These are phyloP conservation scores for Rhizomucor miehei DNA, from an alignment of 371 early-diverging fungal genomes.

Conservation along the genomic window DNA sequence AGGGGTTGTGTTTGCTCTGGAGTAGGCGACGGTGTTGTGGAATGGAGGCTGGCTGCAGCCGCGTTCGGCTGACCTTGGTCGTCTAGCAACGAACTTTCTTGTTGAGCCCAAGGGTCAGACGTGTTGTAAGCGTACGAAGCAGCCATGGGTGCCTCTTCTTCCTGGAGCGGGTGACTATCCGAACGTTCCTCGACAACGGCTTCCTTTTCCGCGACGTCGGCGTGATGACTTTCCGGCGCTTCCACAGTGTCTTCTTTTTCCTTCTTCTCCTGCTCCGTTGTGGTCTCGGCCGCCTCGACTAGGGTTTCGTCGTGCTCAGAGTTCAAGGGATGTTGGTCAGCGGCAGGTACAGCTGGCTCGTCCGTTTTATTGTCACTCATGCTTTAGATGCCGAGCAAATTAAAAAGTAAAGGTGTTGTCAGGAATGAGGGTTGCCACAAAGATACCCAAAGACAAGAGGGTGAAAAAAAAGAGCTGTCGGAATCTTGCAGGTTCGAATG, in stretches of 20 bases:
- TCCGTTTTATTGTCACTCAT: slow-evolving; percentile 7
- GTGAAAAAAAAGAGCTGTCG: slow-evolving; percentile 1
- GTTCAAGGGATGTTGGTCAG: slow-evolving; percentile 6
- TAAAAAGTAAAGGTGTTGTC: no score
- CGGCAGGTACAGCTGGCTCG: slow-evolving; percentile 7
- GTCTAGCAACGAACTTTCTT: slow-evolving; percentile 24
- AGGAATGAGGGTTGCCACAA: background rate
- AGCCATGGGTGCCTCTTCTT: no score
- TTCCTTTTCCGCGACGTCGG: no score
- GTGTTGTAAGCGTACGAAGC: no score
- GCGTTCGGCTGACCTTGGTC: slow-evolving; percentile 23
- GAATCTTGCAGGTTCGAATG: background rate
- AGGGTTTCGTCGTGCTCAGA: background rate
- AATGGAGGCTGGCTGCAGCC: slow-evolving; percentile 5
- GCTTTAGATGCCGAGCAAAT: background rate
- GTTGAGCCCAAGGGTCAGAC: slow-evolving; percentile 6
- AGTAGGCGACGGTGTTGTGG: background rate
- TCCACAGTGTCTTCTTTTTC: no score
- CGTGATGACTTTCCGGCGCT: no score
- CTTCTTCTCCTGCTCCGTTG: background rate
- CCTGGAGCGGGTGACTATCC: no score
- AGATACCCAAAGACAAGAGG: background rate
- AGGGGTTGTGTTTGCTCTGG: slow-evolving; percentile 1
- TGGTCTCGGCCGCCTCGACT: slow-evolving; percentile 4
- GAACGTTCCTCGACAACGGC: no score